Base-by-base conservation (phyloP, 805 yeast species). In the Phaffomyces antillensis region DNA sequence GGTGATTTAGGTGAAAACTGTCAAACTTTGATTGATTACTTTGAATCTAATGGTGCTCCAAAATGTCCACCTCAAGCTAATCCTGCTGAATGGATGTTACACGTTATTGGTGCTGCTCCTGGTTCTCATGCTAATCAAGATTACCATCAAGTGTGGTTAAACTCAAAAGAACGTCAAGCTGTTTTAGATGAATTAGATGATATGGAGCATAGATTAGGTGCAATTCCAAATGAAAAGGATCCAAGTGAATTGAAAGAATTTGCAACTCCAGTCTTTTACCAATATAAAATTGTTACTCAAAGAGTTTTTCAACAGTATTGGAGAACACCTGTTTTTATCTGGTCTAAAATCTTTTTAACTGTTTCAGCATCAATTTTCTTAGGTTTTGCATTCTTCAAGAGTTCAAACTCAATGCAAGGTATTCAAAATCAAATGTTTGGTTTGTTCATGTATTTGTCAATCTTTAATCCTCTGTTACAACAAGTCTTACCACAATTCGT, bases 71-170 rank as follows among this genome's bases (percentile, higher is more conserved):
- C 71, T 5, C 70, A 72, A 38, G 88, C 86, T 6, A 85, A 85
- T 52, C 93, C 91, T 32, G 91, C 90, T 13, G 96, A 87, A 67
- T 88, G 95, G 95, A 88, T 88, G 95, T 71, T 88, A 65, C 85
- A 84, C 52, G 85, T 81, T 51, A 83, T 83, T 55, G 89, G 90
- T 55, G 89, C 89, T 45, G 88, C 89, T 34, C 89, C 89, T 9
- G 89, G 88, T 44, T 77, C 86, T 36, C 83, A 78, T 53, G 85
- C 88, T 16, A 71, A 71, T 40, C 86, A 80, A 64, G 86, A 84
- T 61, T 84, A 81, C 56, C 72, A 78, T 56, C 81, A 84, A 56
- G 87, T 83, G 38, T 86, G 96, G 96, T 65, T 75, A 61, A 71
- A 73, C 39, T 86, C 95, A 34, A 64, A 65, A 1, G 88, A 87